phyloP scores from a whole-genome alignment of 163 green algal species.

The Botryococcus braunii region DNA sequence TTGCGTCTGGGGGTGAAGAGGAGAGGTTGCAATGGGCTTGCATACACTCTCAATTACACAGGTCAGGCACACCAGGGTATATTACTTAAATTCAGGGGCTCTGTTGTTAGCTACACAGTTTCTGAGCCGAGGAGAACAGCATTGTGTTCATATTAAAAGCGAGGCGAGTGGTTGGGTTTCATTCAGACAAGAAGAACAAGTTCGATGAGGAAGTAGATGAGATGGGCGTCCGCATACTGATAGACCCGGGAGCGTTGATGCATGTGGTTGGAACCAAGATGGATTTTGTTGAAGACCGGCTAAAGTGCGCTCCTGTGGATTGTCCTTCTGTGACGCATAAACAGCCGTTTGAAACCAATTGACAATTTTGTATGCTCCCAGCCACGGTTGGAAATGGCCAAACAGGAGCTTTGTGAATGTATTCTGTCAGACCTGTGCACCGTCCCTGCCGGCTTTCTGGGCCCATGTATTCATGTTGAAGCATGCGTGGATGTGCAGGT shows the following conservation, averaged over 20 bases:
- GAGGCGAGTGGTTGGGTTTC: background rate
- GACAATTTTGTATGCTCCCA: too few species aligned
- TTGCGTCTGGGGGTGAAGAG: conserved; percentile 88
- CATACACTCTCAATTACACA: conserved; percentile 97
- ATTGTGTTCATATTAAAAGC: background rate
- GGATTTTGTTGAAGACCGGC: conserved; percentile 87
- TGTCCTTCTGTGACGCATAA: background rate
- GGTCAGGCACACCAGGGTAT: conserved; percentile 13
- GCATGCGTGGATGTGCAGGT: too few species aligned
- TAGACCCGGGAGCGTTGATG: conserved; percentile 93
- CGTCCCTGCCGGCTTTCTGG: too few species aligned
- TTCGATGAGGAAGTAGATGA: conserved; percentile 93
- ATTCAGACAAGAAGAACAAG: conserved; percentile 67
- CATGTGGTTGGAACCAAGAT: conserved; percentile 94
- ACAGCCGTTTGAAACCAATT: too few species aligned
- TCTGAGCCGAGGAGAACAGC: background rate
- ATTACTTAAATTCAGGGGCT: background rate
- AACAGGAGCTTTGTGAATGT: too few species aligned
- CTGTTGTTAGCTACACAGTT: background rate
- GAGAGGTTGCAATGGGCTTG: conserved; percentile 92
- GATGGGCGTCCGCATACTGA: conserved; percentile 73
- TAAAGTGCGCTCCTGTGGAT: conserved; percentile 46
- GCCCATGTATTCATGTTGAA: too few species aligned
- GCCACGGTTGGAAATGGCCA: too few species aligned
- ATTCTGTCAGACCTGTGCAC: too few species aligned